Base-by-base conservation (phyloP, 2,329 filamentous ascomycete genomes). In the Pseudogymnoascus sp. region DNA sequence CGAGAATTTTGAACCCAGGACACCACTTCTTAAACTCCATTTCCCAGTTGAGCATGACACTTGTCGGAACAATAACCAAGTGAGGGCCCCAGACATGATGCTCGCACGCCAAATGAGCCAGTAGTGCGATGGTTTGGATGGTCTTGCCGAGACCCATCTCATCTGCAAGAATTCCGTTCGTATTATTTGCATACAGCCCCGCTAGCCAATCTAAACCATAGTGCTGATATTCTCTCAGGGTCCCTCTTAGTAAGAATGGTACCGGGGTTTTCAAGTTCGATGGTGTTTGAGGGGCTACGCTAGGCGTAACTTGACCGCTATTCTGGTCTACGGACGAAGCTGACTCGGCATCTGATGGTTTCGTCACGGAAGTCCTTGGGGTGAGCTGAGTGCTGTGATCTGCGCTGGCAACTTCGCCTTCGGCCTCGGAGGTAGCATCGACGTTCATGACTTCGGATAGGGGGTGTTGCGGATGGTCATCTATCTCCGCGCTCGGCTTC, bases 21-120 rank as follows among this genome's bases (percentile, higher is more conserved):
- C 93, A 91, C 86, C 93, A 99, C 75, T 99, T 99, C 74, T 98
- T 98, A 82, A 99, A 99, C 77, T 99, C 95, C 90, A 98, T 98
- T 75, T 99, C 96, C 95, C 95, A 99, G 74, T 99, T 99, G 68
- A 99, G 85, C 83, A 99, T 97, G 60, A 99, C 96, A 76, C 93
- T 98, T 1, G 95, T 99, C 1, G 95, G 95, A 1, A 99, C 95
- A 66, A 99, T 90, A 60, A 99, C 91, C 23, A 99, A 80, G 79
- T 99, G 95, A 0, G 95, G 92, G 0, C 96, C 95, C 96, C 95
- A 99, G 4, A 96, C 87, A 71, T 92, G 86, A 73, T 96, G 90
- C 41, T 92, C 84, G 67, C 93, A 93, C 7, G 96, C 95, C 37
- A 99, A 82, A 74, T 99, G 93, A 4, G 95, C 95, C 39, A 99